Percentiles rank a stretch among this genome's conserved stretches.
Evolutionary conservation across 305 asterid genomes (phyloP).

Genomic region (Coffea humblotiana): DNA sequence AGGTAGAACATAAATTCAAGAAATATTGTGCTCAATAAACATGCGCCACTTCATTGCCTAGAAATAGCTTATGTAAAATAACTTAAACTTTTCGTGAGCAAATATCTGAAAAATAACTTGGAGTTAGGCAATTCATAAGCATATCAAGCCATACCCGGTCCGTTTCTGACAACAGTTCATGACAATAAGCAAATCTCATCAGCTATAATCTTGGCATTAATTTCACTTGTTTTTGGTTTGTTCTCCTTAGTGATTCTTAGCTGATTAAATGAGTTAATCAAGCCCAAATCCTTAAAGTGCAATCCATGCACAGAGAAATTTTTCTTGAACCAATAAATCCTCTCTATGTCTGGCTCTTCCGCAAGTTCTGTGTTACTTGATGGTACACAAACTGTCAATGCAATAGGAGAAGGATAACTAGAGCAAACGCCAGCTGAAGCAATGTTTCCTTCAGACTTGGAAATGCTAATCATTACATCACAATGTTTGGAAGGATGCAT

Average conservation of each 20-base stretch:
- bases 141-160: slow-evolving; percentile 67
- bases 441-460: slow-evolving; percentile 51
- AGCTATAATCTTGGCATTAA: slow-evolving; percentile 56
- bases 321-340: slow-evolving; percentile 61
- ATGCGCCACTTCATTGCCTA: slow-evolving; percentile 53
- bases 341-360: slow-evolving; percentile 33
- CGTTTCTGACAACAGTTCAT: slow-evolving; percentile 60
- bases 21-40: neutral
- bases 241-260: slow-evolving; percentile 39
- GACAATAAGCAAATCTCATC: slow-evolving; percentile 65
- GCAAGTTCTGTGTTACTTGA: slow-evolving; percentile 36
- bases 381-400: slow-evolving; percentile 46
- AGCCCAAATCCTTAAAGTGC: slow-evolving; percentile 34
- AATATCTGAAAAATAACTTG: slow-evolving; percentile 62
- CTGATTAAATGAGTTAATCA: slow-evolving; percentile 41
- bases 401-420: slow-evolving; percentile 41
- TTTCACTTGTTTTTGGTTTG: slow-evolving; percentile 33
- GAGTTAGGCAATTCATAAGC: slow-evolving; percentile 19
- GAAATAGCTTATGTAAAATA: slow-evolving; percentile 56
- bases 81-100: slow-evolving; percentile 43
- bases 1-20: neutral
- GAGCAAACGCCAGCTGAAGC: slow-evolving; percentile 52
- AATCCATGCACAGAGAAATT: slow-evolving; percentile 40
- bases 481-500: slow-evolving; percentile 39
- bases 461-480: slow-evolving; percentile 58